Percentiles rank a stretch among this genome's conserved stretches.
Conservation (phyloP, 768 basidiomycete species). For the Xanthoconium stramineum region DNA sequence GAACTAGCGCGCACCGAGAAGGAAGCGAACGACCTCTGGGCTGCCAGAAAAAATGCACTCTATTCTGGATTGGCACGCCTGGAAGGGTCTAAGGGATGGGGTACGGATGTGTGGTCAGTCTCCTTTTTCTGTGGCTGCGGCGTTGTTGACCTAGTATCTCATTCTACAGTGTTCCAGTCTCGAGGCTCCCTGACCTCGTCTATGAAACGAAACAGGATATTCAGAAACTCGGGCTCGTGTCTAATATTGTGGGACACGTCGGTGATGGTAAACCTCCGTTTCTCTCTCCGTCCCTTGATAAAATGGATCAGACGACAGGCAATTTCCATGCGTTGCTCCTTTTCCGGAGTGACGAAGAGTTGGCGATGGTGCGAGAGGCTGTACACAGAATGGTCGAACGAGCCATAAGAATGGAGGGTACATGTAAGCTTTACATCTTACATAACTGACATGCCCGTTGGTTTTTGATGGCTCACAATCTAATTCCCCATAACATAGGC, state of each 20-base stretch:
- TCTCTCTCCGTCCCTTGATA: conserved; percentile 17
- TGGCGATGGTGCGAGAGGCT: conserved; percentile 37
- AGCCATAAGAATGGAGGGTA: conserved; percentile 70
- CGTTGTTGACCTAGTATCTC: not conserved
- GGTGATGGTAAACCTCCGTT: conserved; percentile 54
- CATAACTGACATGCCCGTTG: not conserved
- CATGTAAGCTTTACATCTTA: conserved; percentile 44
- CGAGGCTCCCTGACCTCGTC: conserved; percentile 60
- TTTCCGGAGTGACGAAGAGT: conserved; percentile 56
- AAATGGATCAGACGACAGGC: conserved; percentile 25
- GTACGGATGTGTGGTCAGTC: conserved; percentile 73
- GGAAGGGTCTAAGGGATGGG: conserved; percentile 57
- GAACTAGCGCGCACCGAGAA: conserved; percentile 57
- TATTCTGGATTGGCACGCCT: conserved; percentile 54
- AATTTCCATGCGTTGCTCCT: conserved; percentile 54
- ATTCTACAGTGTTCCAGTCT: conserved; percentile 54
- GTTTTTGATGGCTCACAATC: not conserved
- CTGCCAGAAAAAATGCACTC: conserved; percentile 65
- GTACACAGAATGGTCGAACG: conserved; percentile 63
- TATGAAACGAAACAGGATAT: conserved; percentile 73
- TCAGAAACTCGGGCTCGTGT: conserved; percentile 48
- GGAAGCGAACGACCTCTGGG: conserved; percentile 75
- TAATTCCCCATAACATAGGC: conserved; percentile 33
- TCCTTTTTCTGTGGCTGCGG: not conserved
- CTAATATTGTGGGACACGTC: conserved; percentile 72